Evolutionary conservation across 768 basidiomycete species (phyloP).

Genomic region (Mycena amicta): DNA sequence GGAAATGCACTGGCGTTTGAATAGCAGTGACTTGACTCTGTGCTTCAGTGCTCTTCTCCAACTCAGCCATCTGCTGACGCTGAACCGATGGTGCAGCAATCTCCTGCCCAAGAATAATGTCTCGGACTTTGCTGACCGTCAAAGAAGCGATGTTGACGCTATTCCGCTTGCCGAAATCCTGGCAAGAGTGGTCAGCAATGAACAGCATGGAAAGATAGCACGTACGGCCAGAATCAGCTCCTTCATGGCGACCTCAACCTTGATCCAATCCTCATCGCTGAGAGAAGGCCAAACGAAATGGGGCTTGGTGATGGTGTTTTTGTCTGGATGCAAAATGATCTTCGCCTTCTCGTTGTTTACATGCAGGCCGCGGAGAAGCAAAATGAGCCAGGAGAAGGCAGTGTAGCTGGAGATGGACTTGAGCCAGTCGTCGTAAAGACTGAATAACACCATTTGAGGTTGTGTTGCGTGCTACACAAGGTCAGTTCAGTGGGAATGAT

Average conservation of each 20-base stretch:
- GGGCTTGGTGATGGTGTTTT: slow-evolving; percentile 93
- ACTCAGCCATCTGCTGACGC: slow-evolving; percentile 98
- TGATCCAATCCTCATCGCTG: slow-evolving; percentile 96
- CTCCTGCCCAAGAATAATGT: slow-evolving; percentile 98
- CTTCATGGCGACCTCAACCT: slow-evolving; percentile 98
- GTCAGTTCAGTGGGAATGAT: slow-evolving; percentile 9
- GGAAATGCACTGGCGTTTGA: slow-evolving; percentile 63
- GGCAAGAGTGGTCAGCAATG: slow-evolving; percentile 21
- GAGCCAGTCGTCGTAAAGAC: slow-evolving; percentile 98
- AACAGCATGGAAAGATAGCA: not conserved
- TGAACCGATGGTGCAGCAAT: slow-evolving; percentile 95
- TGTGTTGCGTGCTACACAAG: slow-evolving; percentile 81
- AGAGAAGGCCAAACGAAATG: slow-evolving; percentile 98
- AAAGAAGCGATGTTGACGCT: too few relatives aligned
- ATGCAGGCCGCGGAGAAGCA: slow-evolving; percentile 93
- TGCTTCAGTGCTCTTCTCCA: too few relatives aligned
- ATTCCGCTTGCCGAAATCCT: slow-evolving; percentile 99
- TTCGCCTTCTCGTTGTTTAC: slow-evolving; percentile 99
- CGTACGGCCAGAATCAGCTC: slow-evolving; percentile 88
- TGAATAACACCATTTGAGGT: slow-evolving; percentile 99
- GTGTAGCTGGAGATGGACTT: slow-evolving; percentile 99
- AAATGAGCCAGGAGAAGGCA: slow-evolving; percentile 95
- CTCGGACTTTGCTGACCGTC: slow-evolving; percentile 94
- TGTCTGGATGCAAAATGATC: slow-evolving; percentile 96
- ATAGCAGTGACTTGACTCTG: slow-evolving; percentile 94